Evolutionary conservation across 1,284 basidiomycete genomes (phyloP).

Genomic region (Cutaneotrichosporon arboriforme): DNA sequence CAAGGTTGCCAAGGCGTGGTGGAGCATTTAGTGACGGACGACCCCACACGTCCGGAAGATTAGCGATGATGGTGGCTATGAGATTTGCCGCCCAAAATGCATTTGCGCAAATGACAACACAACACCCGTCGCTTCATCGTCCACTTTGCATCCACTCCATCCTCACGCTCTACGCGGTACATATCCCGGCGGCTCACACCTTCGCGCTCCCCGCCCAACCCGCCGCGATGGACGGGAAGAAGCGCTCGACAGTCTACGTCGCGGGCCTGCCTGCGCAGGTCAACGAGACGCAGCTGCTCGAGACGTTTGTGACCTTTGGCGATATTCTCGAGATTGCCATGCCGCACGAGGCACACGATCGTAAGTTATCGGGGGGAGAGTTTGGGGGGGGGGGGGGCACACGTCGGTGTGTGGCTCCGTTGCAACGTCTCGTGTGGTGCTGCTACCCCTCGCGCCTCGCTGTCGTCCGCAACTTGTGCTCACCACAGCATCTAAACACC

Average conservation of each 20-base stretch:
- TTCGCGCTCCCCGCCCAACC: background rate
- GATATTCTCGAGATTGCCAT: conserved; percentile 47
- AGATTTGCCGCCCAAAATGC: too few species aligned
- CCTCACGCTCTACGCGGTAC: background rate
- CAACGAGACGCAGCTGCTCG: conserved; percentile 43
- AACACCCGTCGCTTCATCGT: too few species aligned
- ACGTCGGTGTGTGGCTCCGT: background rate
- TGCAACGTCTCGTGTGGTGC: background rate
- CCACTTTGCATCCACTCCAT: background rate
- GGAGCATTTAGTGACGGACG: too few species aligned
- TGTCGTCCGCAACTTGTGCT: background rate
- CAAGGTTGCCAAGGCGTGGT: too few species aligned
- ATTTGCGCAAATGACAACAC: too few species aligned
- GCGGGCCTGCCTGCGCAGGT: conserved; percentile 38
- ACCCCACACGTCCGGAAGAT: too few species aligned
- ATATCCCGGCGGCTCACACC: too few species aligned
- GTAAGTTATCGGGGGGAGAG: conserved; percentile 25
- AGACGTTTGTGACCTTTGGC: conserved; percentile 47
- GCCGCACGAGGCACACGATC: conserved; percentile 39
- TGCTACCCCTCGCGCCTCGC: background rate
- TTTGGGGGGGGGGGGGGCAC: background rate
- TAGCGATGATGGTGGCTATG: too few species aligned
- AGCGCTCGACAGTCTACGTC: conserved; percentile 43
- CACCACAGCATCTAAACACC: conserved; percentile 32
- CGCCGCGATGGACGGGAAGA: conserved; percentile 4